Base-by-base conservation (phyloP, 768 basidiomycete species). In the Lyophyllum shimeji region DNA sequence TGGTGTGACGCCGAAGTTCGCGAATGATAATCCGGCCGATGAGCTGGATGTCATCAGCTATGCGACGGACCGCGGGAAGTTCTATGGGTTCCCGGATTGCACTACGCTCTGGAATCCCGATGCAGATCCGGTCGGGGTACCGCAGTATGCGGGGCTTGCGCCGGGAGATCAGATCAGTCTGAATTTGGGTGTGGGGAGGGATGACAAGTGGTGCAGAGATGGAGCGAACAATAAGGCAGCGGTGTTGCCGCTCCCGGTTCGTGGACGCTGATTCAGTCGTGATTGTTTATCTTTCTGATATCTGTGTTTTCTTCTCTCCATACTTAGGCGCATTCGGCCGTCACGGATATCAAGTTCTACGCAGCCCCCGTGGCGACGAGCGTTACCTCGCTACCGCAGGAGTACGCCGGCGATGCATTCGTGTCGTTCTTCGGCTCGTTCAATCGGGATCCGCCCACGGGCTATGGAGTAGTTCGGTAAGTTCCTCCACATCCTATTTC, bases 381-480 rank as follows among this genome's bases (percentile, higher is more conserved):
- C 33, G 8, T 59, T 21, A 25, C 56, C 8, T 59, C 65, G 13
- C 68, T 76, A 29, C 73, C 74, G 1, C 48, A 43, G 9, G 52
- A 57, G 3, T 69, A 67, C 52, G 54, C 42, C 20, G 68, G 68
- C 1, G 69, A 76, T 49, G 72, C 74, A 7, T 74, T 77, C 59
- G 72, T 77, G 18, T 74, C 75, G 1, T 77, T 79, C 69, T 76
- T 74, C 51, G 77, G 77, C 3, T 76, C 74, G 8, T 75, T 75
- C 47, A 51, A 77, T 46, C 62, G 76, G 7, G 57, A 52, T 7
- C 76, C 76, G 7, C 76, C 76, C 2, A 78, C 76, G 1, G 77
- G 77, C 8, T 79, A 79, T 55, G 74, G 74, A n/a, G 72, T 79
- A 31, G 71, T 78, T 9, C 66, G 63, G 77, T 77, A 39, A 51